Evolutionary conservation across 225 moss, liverwort and hornwort species (phyloP), one percentile per base, ranked within the genome.

Genomic region (Marchantia paleacea): DNA sequence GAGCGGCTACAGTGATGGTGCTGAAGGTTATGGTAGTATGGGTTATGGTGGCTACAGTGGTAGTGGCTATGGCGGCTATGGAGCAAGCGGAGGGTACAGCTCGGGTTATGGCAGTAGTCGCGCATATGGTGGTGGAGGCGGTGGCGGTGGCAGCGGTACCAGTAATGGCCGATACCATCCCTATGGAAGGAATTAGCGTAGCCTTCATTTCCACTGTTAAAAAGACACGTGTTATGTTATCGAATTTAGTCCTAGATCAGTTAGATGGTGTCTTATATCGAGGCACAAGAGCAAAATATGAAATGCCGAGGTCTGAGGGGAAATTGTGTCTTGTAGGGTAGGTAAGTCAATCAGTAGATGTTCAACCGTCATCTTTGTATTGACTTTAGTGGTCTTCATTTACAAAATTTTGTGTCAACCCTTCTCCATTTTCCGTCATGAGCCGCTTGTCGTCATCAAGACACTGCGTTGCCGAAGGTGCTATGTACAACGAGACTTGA

Each of bases 121-220:
- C 15, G 99, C 84, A 52, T 93, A 94, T 66, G 92, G 96, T 67
- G 92, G 80, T 10, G 92, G 96, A 75, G 94, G 90, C 83, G 91
- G 97, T 9, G 97, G 95, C 8, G 92, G 94, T 73, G 88, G 92
- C 81, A 88, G 92, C 57, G 85, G 92, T 7, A 90, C 92, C 75
- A 99, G 93, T 79, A 95, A 99, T 67, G 95, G 99, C 52, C 95
- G 99, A 82, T 99, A 99, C 39, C 99, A 99, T 78, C 99, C 95
- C 0, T 99, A 99, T 55, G 99, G 99, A 76, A 95, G 99, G 84
- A 94, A 87, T 81, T 99, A 95, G 90, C 74, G 29, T 86, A 75
- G 69, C 60, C 55, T 76, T 30, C 78, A 57, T 30, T 81, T 39
- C 9, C 75, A 53, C 73, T 73, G 7, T 22, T 3, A 19, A 80